phyloP scores from a whole-genome alignment of 2,329 filamentous ascomycete genomes.

The Balansia obtecta region DNA sequence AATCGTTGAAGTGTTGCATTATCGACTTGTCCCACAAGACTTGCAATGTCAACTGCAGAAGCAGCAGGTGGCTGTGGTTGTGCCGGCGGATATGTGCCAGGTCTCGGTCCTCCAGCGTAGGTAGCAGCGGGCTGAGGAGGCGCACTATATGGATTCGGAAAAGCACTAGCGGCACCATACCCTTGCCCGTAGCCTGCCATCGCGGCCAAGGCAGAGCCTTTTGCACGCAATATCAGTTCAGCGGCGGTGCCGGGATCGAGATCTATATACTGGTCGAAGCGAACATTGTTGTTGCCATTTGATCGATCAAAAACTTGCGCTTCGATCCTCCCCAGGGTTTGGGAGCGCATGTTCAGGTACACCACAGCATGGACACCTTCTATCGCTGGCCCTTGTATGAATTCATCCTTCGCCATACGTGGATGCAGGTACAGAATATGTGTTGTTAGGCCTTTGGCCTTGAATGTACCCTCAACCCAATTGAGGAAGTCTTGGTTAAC shows the following conservation, averaged over 20 bases:
- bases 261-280: constrained; percentile 78
- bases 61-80: constrained; percentile 23
- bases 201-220: constrained; percentile 26
- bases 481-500: constrained; percentile 67
- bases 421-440: constrained; percentile 72
- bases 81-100: constrained; percentile 20
- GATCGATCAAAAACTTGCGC: constrained; percentile 79
- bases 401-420: constrained; percentile 60
- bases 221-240: constrained; percentile 66
- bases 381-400: constrained; percentile 75
- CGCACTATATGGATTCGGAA: constrained; percentile 20
- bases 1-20: constrained; percentile 58
- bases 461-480: constrained; percentile 71
- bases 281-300: constrained; percentile 59
- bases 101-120: constrained; percentile 15
- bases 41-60: constrained; percentile 42
- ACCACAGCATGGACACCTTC: constrained; percentile 83
- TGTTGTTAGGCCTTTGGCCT: constrained; percentile 55
- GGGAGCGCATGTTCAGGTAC: constrained; percentile 58
- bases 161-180: constrained; percentile 15
- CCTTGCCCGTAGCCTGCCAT: constrained; percentile 18
- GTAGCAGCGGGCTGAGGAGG: constrained; percentile 13
- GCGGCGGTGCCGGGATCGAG: constrained; percentile 68
- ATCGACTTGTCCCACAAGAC: constrained; percentile 55
- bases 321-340: constrained; percentile 60